Percentiles rank a stretch among this genome's conserved stretches.
Conservation (phyloP, 2,329 filamentous ascomycete species). For the Cladophialophora yegresii region DNA sequence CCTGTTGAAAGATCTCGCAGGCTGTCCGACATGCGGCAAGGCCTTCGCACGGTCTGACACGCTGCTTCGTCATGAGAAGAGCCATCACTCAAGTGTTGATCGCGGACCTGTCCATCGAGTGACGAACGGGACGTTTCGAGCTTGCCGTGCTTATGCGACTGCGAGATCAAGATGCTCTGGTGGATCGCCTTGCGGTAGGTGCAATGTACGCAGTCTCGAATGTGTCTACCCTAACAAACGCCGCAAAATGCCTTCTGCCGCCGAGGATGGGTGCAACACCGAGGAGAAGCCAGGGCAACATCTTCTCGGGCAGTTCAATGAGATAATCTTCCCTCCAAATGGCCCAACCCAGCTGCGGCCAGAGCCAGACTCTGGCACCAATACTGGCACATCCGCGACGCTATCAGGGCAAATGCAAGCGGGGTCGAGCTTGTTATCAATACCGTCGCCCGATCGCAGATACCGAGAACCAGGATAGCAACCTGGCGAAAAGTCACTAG, state of each 20-base stretch:
- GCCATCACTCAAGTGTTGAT: constrained; percentile 42
- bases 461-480: not conserved
- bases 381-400: not conserved
- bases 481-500: not conserved
- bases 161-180: constrained; percentile 42
- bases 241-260: constrained; percentile 36
- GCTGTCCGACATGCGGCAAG: constrained; percentile 28
- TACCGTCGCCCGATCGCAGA: not conserved
- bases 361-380: not conserved
- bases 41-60: constrained; percentile 40
- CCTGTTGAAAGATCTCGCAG: constrained; percentile 25
- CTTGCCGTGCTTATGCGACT: constrained; percentile 45
- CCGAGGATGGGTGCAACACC: constrained; percentile 41
- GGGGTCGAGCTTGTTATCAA: not conserved
- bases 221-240: constrained; percentile 46
- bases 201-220: constrained; percentile 43
- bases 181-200: constrained; percentile 39
- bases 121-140: constrained; percentile 47
- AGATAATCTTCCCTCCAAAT: constrained; percentile 22
- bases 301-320: constrained; percentile 22
- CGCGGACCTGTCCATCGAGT: constrained; percentile 44
- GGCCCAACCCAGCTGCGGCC: not conserved
- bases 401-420: not conserved
- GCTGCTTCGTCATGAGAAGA: constrained; percentile 47
- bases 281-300: constrained; percentile 40